phyloP scores from a whole-genome alignment of 345 rosid genomes.

The Garcia nutans region DNA sequence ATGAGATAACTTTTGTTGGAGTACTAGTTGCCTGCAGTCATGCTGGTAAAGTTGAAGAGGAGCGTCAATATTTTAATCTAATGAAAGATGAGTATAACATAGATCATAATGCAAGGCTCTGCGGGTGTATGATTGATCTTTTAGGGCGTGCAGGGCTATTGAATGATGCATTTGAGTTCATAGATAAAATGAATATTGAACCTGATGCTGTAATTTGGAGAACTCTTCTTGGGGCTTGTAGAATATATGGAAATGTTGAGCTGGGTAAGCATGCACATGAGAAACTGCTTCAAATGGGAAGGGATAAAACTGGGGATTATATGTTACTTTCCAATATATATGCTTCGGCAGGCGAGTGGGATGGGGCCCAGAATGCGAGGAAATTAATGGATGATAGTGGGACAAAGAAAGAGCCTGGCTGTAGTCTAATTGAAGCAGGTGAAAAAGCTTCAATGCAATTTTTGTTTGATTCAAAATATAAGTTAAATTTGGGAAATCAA shows the following conservation, averaged over 20 bases:
- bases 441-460: constrained; percentile 36
- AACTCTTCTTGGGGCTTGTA: constrained; percentile 68
- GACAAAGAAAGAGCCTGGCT: constrained; percentile 49
- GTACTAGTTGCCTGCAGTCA: constrained; percentile 62
- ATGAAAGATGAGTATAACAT: constrained; percentile 47
- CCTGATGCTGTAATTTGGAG: constrained; percentile 66
- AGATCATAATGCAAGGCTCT: constrained; percentile 61
- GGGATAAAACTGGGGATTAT: constrained; percentile 58
- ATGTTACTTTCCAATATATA: constrained; percentile 64
- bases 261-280: constrained; percentile 54
- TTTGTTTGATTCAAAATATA: constrained; percentile 33
- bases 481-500: constrained; percentile 23
- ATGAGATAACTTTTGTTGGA: constrained; percentile 61
- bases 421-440: constrained; percentile 49
- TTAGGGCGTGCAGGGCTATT: constrained; percentile 62
- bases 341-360: constrained; percentile 68
- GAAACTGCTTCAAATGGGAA: constrained; percentile 44
- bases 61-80: constrained; percentile 48
- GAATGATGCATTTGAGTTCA: constrained; percentile 55
- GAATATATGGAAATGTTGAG: constrained; percentile 52
- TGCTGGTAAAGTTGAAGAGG: constrained; percentile 57
- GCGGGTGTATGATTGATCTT: constrained; percentile 72
- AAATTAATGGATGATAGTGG: constrained; percentile 58
- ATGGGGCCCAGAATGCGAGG: constrained; percentile 52
- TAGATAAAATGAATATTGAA: constrained; percentile 53